A percentile compares a stretch with the other conserved stretches of the same genome.
phyloP scores from a whole-genome alignment of 139 green algal genomes.

The Protoeuglena noctilucae region DNA sequence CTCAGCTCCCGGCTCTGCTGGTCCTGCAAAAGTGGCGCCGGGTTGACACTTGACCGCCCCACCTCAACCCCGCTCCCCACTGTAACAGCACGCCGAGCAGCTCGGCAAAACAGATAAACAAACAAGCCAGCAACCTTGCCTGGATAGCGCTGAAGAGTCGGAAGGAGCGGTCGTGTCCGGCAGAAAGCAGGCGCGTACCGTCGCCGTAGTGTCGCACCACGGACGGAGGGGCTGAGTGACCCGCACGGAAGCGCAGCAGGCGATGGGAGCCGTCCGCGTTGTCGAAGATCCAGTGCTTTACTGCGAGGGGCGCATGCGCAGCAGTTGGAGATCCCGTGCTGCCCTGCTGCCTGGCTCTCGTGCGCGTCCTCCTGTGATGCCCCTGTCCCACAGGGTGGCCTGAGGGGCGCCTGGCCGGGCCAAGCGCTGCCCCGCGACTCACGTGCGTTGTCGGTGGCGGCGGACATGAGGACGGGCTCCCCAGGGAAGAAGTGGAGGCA shows the following conservation, averaged over 20 bases:
- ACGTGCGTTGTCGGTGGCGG: conserved; percentile 17
- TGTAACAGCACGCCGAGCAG: too few relatives aligned
- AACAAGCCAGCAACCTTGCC: too few relatives aligned
- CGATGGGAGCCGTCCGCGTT: conserved; percentile 30
- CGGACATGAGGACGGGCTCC: conserved; percentile 44
- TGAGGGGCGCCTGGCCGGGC: too few relatives aligned
- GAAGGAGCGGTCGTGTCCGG: conserved; percentile 75
- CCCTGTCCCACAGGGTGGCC: too few relatives aligned
- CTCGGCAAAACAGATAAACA: too few relatives aligned
- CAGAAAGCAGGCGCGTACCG: conserved; percentile 6
- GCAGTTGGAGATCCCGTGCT: conserved; percentile 62
- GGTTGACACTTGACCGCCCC: too few relatives aligned
- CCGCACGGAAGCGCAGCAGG: conserved; percentile 75
- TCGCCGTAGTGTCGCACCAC: conserved; percentile 55
- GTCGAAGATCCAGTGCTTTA: conserved; percentile 96
- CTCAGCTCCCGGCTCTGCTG: conserved; percentile 83
- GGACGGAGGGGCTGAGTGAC: conserved; percentile 66
- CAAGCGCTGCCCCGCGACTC: too few relatives aligned
- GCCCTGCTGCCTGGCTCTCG: too few relatives aligned
- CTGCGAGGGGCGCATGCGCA: conserved; percentile 65
- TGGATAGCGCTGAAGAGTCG: conserved; percentile 73
- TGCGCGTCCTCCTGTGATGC: too few relatives aligned
- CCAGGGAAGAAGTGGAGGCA: conserved; percentile 46
- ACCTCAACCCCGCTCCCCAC: too few relatives aligned
- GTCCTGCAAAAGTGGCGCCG: conserved; percentile 34